phyloP scores from a whole-genome alignment of 176 grass and related monocot species.

The Triticum dicoccoides region DNA sequence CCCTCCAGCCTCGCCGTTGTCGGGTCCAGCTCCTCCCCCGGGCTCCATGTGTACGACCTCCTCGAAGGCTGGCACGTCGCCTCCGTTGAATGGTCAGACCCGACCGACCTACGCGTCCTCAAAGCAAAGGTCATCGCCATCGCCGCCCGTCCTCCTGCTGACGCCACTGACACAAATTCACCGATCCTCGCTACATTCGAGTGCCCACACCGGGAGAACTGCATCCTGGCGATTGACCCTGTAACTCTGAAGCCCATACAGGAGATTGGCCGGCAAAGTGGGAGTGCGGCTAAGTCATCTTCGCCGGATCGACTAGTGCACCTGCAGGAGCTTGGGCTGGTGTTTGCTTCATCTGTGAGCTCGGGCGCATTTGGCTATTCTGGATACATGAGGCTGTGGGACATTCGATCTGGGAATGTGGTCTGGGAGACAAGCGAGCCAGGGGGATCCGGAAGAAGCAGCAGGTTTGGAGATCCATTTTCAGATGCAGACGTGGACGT shows the following conservation, averaged over 20 bases:
- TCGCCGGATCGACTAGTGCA: slow-evolving; percentile 55
- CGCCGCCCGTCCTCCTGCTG: slow-evolving; percentile 41
- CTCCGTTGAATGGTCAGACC: slow-evolving; percentile 62
- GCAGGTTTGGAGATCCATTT: slow-evolving; percentile 82
- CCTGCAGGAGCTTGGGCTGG: slow-evolving; percentile 52
- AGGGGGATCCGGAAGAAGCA: slow-evolving; percentile 63
- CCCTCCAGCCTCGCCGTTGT: slow-evolving; percentile 39
- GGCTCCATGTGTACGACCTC: slow-evolving; percentile 73
- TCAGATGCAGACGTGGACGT: slow-evolving; percentile 63
- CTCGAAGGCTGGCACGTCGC: slow-evolving; percentile 53
- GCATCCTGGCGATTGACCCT: slow-evolving; percentile 71
- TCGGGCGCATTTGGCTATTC: slow-evolving; percentile 89
- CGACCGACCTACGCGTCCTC: slow-evolving; percentile 53
- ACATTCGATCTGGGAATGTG: slow-evolving; percentile 60
- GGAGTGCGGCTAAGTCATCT: slow-evolving; percentile 68
- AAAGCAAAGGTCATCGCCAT: slow-evolving; percentile 74
- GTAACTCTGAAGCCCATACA: slow-evolving; percentile 49
- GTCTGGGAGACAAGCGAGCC: slow-evolving; percentile 96
- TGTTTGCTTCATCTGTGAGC: slow-evolving; percentile 67
- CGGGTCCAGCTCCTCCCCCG: slow-evolving; percentile 53
- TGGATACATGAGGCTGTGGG: slow-evolving; percentile 91
- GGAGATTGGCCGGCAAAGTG: slow-evolving; percentile 87
- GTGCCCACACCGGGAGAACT: slow-evolving; percentile 75
- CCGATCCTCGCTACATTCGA: slow-evolving; percentile 78
- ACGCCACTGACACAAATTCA: slow-evolving; percentile 8